Evolutionary conservation across 352 stramenopile species (phyloP).

Genomic region (Pythium grandisporangium): DNA sequence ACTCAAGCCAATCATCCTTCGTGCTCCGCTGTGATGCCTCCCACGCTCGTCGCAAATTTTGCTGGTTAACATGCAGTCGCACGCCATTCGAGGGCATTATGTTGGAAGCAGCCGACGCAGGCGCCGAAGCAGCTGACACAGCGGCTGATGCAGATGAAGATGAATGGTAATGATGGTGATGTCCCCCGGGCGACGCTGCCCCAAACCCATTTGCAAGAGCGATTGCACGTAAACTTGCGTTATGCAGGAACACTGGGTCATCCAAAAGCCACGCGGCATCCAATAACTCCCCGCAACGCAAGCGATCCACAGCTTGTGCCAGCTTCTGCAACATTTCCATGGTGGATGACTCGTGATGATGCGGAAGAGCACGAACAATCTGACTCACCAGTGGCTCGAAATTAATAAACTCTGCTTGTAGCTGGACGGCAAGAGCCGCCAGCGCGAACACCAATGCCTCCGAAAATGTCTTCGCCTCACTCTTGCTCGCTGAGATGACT

Average conservation of each 20-base stretch:
- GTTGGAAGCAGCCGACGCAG: too few relatives aligned
- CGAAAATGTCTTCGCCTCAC: constrained; percentile 55
- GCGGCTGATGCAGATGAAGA: too few relatives aligned
- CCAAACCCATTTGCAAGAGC: too few relatives aligned
- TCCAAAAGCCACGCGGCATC: constrained; percentile 34
- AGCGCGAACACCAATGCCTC: constrained; percentile 75
- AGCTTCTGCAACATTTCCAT: constrained; percentile 40
- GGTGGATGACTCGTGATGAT: constrained; percentile 18
- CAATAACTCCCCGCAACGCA: constrained; percentile 36
- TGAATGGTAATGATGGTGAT: too few relatives aligned
- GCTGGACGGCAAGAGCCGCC: constrained; percentile 56
- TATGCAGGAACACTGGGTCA: constrained; percentile 32
- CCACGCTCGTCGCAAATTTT: constrained; percentile 90
- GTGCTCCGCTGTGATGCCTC: constrained; percentile 90
- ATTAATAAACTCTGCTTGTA: constrained; percentile 63
- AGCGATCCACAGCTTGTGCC: constrained; percentile 35
- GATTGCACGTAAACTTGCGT: constrained; percentile 9
- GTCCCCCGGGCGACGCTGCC: too few relatives aligned
- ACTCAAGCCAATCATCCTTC: constrained; percentile 95
- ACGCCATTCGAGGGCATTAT: constrained; percentile 31
- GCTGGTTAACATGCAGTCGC: constrained; percentile 89
- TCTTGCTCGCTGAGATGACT: constrained; percentile 48
- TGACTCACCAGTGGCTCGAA: constrained; percentile 66
- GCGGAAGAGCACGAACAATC: constrained; percentile 44
- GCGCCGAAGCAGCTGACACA: too few relatives aligned